Conservation (phyloP, 2,329 filamentous ascomycete genomes). For the Hymenoscyphus fructigenus region DNA sequence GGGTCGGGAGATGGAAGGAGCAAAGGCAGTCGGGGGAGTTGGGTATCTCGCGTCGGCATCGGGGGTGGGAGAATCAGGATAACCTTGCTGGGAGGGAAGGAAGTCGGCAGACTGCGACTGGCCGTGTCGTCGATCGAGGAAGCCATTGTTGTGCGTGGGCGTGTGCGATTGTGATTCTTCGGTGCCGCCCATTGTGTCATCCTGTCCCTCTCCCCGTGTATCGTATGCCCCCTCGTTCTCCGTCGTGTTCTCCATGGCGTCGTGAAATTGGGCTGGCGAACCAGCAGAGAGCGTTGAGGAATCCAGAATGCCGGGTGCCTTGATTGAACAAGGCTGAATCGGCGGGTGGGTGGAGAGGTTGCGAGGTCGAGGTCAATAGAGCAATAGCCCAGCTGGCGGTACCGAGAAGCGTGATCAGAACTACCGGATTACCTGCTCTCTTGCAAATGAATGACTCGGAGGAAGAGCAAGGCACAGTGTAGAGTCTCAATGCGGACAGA, state of each 20-base stretch:
- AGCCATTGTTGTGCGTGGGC: constrained; percentile 29
- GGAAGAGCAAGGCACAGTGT: not conserved
- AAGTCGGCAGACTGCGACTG: constrained; percentile 38
- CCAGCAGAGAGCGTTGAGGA: constrained; percentile 48
- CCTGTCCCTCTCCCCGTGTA: constrained; percentile 30
- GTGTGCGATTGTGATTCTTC: constrained; percentile 36
- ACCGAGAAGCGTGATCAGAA: constrained; percentile 1
- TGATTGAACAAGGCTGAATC: constrained; percentile 16
- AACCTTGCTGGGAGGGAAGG: constrained; percentile 30
- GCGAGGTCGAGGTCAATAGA: not conserved
- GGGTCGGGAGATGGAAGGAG: constrained; percentile 36
- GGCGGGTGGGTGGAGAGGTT: not conserved
- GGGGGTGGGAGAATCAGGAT: constrained; percentile 30
- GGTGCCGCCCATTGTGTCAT: constrained; percentile 32
- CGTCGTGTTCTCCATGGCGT: constrained; percentile 47
- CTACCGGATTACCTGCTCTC: not conserved
- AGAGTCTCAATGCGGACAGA: not conserved
- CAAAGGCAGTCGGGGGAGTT: constrained; percentile 35
- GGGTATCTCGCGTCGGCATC: constrained; percentile 35
- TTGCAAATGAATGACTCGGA: constrained; percentile 3
- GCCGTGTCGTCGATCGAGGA: constrained; percentile 28
- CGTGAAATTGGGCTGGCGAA: constrained; percentile 53
- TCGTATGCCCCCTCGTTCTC: constrained; percentile 49
- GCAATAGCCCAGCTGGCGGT: constrained; percentile 1
- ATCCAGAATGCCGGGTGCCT: constrained; percentile 48